These are phyloP conservation scores for Colletotrichum echinochloae DNA, from an alignment of 2,329 filamentous ascomycete genomes.

Conservation along the genomic window DNA sequence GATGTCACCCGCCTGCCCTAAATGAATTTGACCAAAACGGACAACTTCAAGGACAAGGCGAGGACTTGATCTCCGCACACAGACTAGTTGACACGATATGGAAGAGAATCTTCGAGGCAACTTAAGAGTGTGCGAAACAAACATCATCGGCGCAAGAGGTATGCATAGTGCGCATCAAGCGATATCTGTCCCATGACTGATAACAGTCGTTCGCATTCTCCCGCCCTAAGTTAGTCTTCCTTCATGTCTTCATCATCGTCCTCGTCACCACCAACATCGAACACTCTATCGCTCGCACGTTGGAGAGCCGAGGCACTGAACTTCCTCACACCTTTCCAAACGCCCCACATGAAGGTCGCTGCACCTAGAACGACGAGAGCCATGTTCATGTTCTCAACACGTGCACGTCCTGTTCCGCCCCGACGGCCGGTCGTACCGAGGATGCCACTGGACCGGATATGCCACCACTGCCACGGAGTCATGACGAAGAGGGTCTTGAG, in stretches of 20 bases:
- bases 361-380: constrained; percentile 84
- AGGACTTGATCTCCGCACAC: constrained; percentile 84
- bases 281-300: constrained; percentile 80
- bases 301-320: constrained; percentile 81
- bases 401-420: constrained; percentile 77
- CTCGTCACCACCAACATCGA: constrained; percentile 78
- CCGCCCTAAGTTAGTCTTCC: constrained; percentile 38
- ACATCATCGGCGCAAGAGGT: constrained; percentile 9
- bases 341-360: constrained; percentile 82
- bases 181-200: constrained; percentile 28
- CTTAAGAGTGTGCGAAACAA: constrained; percentile 91
- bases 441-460: constrained; percentile 72
- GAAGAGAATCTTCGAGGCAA: constrained; percentile 83
- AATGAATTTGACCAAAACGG: constrained; percentile 64
- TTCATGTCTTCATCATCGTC: constrained; percentile 62
- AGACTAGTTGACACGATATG: constrained; percentile 96
- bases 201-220: constrained; percentile 33
- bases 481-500: constrained; percentile 82
- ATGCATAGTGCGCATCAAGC: constrained; percentile 33
- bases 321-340: constrained; percentile 84
- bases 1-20: constrained; percentile 38
- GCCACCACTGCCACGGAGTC: constrained; percentile 82
- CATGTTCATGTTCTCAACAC: constrained; percentile 84
- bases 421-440: constrained; percentile 64
- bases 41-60: constrained; percentile 55